Percentiles rank a stretch among this genome's conserved stretches.
These are phyloP conservation scores for Populus hybrid DNA, from an alignment of 441 rosid species.

Conservation along the genomic window DNA sequence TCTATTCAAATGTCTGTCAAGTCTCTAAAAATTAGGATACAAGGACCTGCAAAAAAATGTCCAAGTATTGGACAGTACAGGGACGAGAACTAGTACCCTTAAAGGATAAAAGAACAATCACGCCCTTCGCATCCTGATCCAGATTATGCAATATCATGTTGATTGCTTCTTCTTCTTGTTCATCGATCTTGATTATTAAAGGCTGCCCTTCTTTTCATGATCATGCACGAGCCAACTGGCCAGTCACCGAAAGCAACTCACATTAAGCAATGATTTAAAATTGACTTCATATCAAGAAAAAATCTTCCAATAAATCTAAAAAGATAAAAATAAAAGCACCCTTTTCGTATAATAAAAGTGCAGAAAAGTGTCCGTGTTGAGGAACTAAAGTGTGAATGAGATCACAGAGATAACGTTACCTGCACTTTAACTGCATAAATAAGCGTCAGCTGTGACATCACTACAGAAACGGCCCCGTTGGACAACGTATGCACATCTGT, in stretches of 20 bases:
- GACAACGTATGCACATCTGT: neutral
- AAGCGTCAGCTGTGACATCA: no score
- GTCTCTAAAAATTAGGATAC: no score
- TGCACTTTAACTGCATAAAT: neutral
- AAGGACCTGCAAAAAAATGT: no score
- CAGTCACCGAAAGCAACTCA: neutral
- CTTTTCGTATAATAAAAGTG: neutral
- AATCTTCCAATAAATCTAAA: neutral
- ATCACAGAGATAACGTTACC: no score
- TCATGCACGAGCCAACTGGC: neutral
- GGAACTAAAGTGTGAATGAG: no score
- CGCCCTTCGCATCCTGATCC: neutral
- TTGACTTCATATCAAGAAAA: neutral
- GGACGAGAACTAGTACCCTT: no score
- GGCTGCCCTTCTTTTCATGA: neutral
- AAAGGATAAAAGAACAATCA: no score
- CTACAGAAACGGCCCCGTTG: no score
- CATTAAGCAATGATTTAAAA: neutral
- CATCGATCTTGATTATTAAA: neutral
- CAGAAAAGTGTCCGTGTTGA: no score
- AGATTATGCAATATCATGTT: neutral
- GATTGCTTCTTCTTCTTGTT: neutral
- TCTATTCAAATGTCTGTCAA: no score
- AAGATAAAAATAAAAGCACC: neutral
- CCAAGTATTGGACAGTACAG: no score